A percentile compares a stretch with the other conserved stretches of the same genome.
Evolutionary conservation across 768 basidiomycete species (phyloP).

Genomic region (Kwoniella heveanensis): DNA sequence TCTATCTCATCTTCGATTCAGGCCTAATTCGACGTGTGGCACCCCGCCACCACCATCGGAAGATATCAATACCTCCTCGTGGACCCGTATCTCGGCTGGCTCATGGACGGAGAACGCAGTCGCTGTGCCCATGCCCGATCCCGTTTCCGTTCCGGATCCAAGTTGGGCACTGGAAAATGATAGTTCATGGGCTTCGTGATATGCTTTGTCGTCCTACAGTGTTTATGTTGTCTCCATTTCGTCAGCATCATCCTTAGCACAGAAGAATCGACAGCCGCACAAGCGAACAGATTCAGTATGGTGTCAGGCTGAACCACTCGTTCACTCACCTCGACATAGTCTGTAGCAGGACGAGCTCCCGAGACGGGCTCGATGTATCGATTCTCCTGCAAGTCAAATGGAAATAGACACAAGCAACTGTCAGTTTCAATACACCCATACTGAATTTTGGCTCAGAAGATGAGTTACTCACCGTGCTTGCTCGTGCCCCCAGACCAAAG

Average conservation of each 20-base stretch:
- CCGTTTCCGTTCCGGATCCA: neutral
- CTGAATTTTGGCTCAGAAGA: too few species aligned
- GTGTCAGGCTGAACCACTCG: too few species aligned
- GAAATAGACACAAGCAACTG: neutral
- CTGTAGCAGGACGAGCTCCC: neutral
- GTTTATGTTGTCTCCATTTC: neutral
- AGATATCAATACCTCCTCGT: neutral
- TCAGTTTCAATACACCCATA: neutral
- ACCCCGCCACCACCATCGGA: neutral
- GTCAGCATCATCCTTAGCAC: neutral
- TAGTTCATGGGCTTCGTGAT: neutral
- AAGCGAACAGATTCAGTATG: too few species aligned
- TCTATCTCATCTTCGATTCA: neutral
- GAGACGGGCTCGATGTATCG: neutral
- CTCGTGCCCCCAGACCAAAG: neutral
- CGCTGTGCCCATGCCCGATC: neutral
- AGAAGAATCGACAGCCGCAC: too few species aligned
- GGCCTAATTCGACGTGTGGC: neutral
- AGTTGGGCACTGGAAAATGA: neutral
- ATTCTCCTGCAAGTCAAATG: neutral
- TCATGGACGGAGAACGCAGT: neutral
- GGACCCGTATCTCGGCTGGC: neutral
- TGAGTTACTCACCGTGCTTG: neutral
- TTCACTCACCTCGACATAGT: neutral
- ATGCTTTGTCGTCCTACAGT: neutral